These are phyloP conservation scores for Xylaria curta DNA, from an alignment of 495 filamentous ascomycete species.

Conservation along the genomic window DNA sequence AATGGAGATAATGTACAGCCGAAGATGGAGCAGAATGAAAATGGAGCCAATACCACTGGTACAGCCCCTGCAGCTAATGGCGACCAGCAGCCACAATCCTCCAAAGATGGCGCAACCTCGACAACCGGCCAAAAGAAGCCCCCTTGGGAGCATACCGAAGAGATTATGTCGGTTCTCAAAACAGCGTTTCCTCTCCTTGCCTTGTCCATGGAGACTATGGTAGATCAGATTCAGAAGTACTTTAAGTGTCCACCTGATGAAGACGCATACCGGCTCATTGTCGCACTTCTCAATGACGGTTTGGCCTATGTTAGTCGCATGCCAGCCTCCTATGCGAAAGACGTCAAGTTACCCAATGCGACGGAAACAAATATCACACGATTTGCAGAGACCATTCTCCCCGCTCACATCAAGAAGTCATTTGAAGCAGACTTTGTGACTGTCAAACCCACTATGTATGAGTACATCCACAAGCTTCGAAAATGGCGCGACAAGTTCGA, in stretches of 20 bases:
- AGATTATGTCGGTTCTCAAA: slow-evolving; percentile 92
- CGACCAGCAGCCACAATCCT: slow-evolving; percentile 37
- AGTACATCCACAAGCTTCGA: slow-evolving; percentile 96
- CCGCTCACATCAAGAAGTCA: slow-evolving; percentile 86
- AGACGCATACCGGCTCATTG: slow-evolving; percentile 97
- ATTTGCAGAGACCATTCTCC: slow-evolving; percentile 95
- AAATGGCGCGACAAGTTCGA: slow-evolving; percentile 98
- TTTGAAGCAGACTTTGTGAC: slow-evolving; percentile 96
- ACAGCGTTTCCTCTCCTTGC: slow-evolving; percentile 95
- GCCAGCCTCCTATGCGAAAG: slow-evolving; percentile 83
- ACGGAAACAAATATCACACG: slow-evolving; percentile 96
- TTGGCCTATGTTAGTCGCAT: slow-evolving; percentile 85
- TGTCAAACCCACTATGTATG: slow-evolving; percentile 92
- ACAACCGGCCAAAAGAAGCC: slow-evolving; percentile 67
- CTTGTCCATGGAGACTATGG: slow-evolving; percentile 99
- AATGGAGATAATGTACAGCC: slow-evolving; percentile 47
- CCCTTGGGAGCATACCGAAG: slow-evolving; percentile 94
- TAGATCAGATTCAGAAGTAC: slow-evolving; percentile 96
- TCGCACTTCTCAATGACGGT: slow-evolving; percentile 93
- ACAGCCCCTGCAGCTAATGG: slow-evolving; percentile 43
- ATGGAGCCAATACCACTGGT: slow-evolving; percentile 45
- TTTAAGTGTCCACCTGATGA: slow-evolving; percentile 99
- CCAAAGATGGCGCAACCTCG: slow-evolving; percentile 43
- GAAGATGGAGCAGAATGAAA: slow-evolving; percentile 53
- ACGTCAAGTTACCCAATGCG: slow-evolving; percentile 85